Evolutionary conservation across 352 stramenopile species (phyloP).

Genomic region (Lagenidium giganteum): DNA sequence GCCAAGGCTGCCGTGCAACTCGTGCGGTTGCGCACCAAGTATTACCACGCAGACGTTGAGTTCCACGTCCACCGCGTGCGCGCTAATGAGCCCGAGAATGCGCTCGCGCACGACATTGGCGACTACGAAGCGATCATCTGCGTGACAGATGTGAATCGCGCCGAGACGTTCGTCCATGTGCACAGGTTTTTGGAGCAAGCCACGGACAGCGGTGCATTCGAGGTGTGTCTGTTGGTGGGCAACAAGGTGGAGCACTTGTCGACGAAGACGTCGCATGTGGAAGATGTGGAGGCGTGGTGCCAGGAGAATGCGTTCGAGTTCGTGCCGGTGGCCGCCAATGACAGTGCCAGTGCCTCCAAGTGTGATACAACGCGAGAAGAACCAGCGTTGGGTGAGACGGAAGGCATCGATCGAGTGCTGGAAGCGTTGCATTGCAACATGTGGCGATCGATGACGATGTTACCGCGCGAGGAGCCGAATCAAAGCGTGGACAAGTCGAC

Average conservation of each 20-base stretch:
- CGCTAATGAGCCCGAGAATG: conserved; percentile 12
- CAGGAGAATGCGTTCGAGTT: conserved; percentile 65
- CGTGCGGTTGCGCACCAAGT: too few relatives aligned
- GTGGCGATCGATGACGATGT: conserved; percentile 73
- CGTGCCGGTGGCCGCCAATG: conserved; percentile 20
- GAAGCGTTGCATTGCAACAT: conserved; percentile 77
- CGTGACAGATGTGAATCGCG: conserved; percentile 14
- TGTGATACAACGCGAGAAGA: conserved; percentile 12
- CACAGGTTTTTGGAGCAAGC: conserved; percentile 18
- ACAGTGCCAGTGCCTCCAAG: background rate
- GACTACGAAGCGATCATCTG: conserved; percentile 23
- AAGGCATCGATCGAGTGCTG: conserved; percentile 58
- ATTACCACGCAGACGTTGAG: conserved; percentile 17
- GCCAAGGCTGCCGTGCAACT: too few relatives aligned
- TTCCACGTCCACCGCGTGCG: conserved; percentile 16
- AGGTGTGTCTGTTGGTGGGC: conserved; percentile 16
- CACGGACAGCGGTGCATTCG: conserved; percentile 22
- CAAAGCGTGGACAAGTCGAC: background rate
- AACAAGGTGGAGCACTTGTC: background rate
- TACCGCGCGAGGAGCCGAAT: conserved; percentile 3
- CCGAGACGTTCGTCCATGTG: conserved; percentile 15
- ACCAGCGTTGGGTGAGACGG: conserved; percentile 25
- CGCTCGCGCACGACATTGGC: conserved; percentile 15
- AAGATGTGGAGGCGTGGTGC: conserved; percentile 43
- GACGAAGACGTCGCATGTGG: conserved; percentile 18